Conservation (phyloP, 2,329 filamentous ascomycete species). For the Diaporthe sp. region DNA sequence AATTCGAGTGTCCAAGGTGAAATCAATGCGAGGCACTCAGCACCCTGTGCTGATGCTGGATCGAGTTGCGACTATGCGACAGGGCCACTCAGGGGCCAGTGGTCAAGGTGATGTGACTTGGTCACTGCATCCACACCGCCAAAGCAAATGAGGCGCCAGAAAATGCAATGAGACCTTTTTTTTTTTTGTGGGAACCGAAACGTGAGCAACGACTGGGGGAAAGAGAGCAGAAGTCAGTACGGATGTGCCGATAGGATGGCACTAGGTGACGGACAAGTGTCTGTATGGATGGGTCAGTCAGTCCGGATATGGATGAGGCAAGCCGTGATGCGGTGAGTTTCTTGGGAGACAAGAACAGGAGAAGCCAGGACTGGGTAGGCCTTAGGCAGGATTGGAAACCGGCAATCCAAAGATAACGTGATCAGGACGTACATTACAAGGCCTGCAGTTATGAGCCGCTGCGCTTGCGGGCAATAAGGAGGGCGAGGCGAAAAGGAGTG, state of each 20-base stretch:
- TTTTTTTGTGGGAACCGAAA: conserved; percentile 11
- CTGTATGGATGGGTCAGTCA: conserved; percentile 26
- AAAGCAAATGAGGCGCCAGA: conserved; percentile 24
- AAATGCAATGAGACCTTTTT: conserved; percentile 1
- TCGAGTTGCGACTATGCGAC: conserved; percentile 13
- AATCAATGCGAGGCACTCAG: background rate
- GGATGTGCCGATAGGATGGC: conserved; percentile 30
- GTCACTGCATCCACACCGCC: conserved; percentile 36
- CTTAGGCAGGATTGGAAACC: background rate
- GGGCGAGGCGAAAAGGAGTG: background rate
- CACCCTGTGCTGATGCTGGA: conserved; percentile 17
- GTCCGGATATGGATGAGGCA: conserved; percentile 25
- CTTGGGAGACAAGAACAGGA: background rate
- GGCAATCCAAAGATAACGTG: conserved; percentile 7
- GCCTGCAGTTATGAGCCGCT: background rate
- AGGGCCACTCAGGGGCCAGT: conserved; percentile 21
- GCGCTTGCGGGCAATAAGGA: background rate
- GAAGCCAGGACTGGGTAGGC: background rate
- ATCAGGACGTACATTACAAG: conserved; percentile 15
- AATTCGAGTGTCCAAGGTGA: background rate
- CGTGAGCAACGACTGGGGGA: background rate
- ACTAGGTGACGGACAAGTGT: conserved; percentile 21
- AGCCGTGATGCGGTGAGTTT: conserved; percentile 34
- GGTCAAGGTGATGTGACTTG: conserved; percentile 34
- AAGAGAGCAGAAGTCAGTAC: conserved; percentile 24